phyloP scores from a whole-genome alignment of 23 red algal species.

The Gracilaria domingensis region DNA sequence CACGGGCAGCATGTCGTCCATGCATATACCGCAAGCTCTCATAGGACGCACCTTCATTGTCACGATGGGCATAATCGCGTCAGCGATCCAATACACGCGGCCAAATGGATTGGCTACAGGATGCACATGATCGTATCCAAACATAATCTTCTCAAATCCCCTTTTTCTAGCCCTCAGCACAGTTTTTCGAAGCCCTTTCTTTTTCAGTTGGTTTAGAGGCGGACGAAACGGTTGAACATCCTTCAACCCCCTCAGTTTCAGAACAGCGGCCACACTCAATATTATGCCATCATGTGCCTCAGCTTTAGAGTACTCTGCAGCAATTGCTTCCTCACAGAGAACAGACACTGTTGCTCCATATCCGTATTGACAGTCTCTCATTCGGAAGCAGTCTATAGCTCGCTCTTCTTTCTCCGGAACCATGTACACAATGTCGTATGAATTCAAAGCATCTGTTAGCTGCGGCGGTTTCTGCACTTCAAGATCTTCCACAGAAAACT shows the following conservation, averaged over 20 bases:
- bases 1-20: conserved; percentile 38
- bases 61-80: conserved; percentile 26
- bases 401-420: not conserved
- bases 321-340: conserved; percentile 10
- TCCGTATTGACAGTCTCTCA: conserved; percentile 2
- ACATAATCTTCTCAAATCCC: too few relatives aligned
- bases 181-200: not conserved
- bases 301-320: not conserved
- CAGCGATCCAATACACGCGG: conserved; percentile 56
- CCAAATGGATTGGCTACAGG: not conserved
- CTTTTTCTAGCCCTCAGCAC: not conserved
- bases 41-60: conserved; percentile 35
- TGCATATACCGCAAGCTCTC: conserved; percentile 48
- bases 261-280: conserved; percentile 45
- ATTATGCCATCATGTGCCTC: not conserved
- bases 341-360: not conserved
- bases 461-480: not conserved
- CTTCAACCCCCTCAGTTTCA: not conserved
- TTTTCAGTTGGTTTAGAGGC: not conserved
- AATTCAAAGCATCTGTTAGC: not conserved
- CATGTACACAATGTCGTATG: conserved; percentile 43
- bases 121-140: conserved; percentile 39
- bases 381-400: not conserved
- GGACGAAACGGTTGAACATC: conserved; percentile 11
- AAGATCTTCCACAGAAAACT: conserved; percentile 11